Percentiles rank a stretch among this genome's conserved stretches.
Evolutionary conservation across 2,329 filamentous ascomycete species (phyloP).

Genomic region (Exophiala aquamarina): DNA sequence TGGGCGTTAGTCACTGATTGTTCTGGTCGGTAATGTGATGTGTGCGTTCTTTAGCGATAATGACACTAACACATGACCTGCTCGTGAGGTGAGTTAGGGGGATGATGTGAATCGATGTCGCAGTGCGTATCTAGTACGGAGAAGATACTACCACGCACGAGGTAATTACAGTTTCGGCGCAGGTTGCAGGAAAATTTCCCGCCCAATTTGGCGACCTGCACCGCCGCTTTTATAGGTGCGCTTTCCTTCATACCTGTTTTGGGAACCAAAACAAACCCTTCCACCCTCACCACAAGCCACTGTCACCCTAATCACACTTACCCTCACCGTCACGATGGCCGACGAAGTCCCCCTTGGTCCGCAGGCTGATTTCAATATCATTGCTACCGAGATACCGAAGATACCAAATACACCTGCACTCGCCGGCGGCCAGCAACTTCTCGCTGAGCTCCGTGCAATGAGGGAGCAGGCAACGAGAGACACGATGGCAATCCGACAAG

Average conservation of each 20-base stretch:
- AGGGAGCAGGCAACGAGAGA: constrained; percentile 18
- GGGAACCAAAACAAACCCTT: constrained; percentile 14
- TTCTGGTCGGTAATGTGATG: no score
- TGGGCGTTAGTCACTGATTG: no score
- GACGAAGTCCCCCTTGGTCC: constrained; percentile 13
- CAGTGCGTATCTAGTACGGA: no score
- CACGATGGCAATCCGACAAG: constrained; percentile 14
- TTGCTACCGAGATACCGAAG: constrained; percentile 15
- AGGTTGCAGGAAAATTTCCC: constrained; percentile 1
- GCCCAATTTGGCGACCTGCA: constrained; percentile 5
- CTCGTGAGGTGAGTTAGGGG: no score
- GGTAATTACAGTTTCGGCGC: background rate
- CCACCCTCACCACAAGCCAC: constrained; percentile 12
- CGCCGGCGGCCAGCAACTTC: constrained; percentile 15
- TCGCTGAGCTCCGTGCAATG: constrained; percentile 17
- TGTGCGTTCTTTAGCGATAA: no score
- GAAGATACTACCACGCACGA: no score
- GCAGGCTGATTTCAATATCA: constrained; percentile 15
- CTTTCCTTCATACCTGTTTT: constrained; percentile 8
- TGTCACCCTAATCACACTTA: constrained; percentile 16
- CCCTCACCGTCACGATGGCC: constrained; percentile 13
- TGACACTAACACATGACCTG: no score
- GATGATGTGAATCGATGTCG: no score
- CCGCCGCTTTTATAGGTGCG: constrained; percentile 6
- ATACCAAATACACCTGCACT: constrained; percentile 13